Conservation (phyloP, 306 rosid species). For the Dryas drummondii region DNA sequence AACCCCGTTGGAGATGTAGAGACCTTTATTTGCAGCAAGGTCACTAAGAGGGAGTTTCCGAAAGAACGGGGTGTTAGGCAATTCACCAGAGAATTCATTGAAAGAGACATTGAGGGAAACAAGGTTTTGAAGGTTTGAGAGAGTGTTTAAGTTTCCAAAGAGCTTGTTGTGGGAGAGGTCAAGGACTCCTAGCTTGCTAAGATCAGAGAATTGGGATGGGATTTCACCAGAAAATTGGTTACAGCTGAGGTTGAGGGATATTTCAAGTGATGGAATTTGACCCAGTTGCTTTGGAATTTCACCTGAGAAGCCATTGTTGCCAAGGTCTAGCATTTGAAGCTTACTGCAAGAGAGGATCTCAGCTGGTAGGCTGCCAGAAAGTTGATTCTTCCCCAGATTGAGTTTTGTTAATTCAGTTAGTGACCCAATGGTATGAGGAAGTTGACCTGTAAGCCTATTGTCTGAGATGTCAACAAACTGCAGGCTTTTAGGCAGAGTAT, state of each 20-base stretch:
- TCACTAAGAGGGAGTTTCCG: conserved; percentile 62
- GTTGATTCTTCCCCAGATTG: conserved; percentile 57
- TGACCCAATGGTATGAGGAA: conserved; percentile 54
- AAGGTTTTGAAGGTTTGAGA: conserved; percentile 59
- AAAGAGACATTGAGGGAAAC: conserved; percentile 73
- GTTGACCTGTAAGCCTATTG: conserved; percentile 62
- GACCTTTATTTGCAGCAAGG: conserved; percentile 64
- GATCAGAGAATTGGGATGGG: conserved; percentile 64
- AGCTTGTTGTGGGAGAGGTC: conserved; percentile 84
- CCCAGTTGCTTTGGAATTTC: conserved; percentile 75
- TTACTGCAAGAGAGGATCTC: conserved; percentile 72
- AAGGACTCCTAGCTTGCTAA: conserved; percentile 63
- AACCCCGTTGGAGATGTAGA: conserved; percentile 46
- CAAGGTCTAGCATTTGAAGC: conserved; percentile 76
- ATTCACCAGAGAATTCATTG: conserved; percentile 71
- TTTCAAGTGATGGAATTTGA: conserved; percentile 68
- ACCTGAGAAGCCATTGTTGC: conserved; percentile 74
- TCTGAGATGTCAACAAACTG: conserved; percentile 66
- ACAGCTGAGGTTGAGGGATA: conserved; percentile 78
- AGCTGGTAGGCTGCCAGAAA: conserved; percentile 67
- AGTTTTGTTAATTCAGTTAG: conserved; percentile 74
- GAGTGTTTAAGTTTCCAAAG: conserved; percentile 54
- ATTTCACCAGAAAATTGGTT: conserved; percentile 80
- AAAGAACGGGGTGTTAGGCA: conserved; percentile 76
- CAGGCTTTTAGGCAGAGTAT: conserved; percentile 66